phyloP scores from a whole-genome alignment of 768 basidiomycete genomes.

The Rhizopogon rudus region DNA sequence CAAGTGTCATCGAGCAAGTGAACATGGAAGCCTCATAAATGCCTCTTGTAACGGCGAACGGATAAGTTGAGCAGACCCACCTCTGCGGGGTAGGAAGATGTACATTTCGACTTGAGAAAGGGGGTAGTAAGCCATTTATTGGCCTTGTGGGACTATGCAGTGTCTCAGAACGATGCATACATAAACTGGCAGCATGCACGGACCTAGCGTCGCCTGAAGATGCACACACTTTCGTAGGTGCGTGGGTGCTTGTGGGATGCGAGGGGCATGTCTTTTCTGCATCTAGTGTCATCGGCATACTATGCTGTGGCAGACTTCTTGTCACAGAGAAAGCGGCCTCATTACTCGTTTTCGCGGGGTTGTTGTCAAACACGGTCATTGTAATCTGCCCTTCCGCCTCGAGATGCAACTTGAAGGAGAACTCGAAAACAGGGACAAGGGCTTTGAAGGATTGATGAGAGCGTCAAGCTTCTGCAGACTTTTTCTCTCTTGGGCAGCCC shows the following conservation, averaged over 20 bases:
- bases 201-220: not conserved
- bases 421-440: not conserved
- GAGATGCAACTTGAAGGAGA: too few species aligned
- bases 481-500: not conserved
- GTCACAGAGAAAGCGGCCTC: not conserved
- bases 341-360: not conserved
- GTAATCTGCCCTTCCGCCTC: not conserved
- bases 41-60: not conserved
- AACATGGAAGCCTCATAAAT: not conserved
- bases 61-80: slow-evolving; percentile 9
- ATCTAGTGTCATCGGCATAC: not conserved
- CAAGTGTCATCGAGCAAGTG: not conserved
- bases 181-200: not conserved
- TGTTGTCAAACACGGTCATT: not conserved
- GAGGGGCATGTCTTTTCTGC: not conserved
- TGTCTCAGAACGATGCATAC: not conserved
- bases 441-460: not conserved
- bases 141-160: slow-evolving; percentile 1
- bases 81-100: slow-evolving; percentile 29
- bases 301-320: not conserved
- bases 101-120: slow-evolving; percentile 10
- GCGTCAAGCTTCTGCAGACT: not conserved
- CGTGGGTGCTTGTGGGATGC: not conserved
- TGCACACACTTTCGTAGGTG: not conserved
- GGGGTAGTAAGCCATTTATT: not conserved